phyloP scores from a whole-genome alignment of 306 rosid species.

The Betula pendula region DNA sequence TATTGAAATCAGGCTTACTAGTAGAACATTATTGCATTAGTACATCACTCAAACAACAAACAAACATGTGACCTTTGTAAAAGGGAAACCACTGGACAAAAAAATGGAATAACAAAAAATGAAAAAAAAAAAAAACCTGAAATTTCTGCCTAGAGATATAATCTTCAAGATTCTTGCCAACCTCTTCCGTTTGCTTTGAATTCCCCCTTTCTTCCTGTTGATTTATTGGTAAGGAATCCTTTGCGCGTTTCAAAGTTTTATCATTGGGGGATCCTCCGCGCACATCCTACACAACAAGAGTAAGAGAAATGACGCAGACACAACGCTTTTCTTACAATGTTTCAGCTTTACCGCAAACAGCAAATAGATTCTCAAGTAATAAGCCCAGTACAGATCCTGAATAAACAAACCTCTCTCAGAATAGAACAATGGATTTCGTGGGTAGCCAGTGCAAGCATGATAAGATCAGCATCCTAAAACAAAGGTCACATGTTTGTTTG shows the following conservation, averaged over 20 bases:
- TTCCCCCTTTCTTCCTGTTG: background rate
- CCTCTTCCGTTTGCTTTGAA: background rate
- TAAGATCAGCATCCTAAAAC: constrained; percentile 36
- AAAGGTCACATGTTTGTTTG: background rate
- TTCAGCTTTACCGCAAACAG: background rate
- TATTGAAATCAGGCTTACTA: too few relatives aligned
- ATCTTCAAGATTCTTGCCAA: constrained; percentile 1
- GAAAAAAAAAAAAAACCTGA: constrained; percentile 17
- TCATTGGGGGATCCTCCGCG: background rate
- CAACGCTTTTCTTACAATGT: background rate
- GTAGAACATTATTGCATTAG: too few relatives aligned
- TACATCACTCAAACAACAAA: background rate
- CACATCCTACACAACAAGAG: constrained; percentile 11
- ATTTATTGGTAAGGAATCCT: background rate
- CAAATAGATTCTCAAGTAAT: background rate
- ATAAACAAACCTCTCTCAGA: constrained; percentile 35
- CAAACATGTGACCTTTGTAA: background rate
- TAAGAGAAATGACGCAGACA: background rate
- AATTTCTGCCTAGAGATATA: constrained; percentile 22
- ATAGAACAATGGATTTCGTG: constrained; percentile 33
- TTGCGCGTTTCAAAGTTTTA: background rate
- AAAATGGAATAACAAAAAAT: background rate
- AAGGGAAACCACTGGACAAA: background rate
- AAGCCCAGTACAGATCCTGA: background rate
- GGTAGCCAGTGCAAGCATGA: constrained; percentile 36